Percentiles rank a stretch among this genome's conserved stretches.
These are phyloP conservation scores for Ambrosia artemisiifolia DNA, from an alignment of 129 eudicot species.

Conservation along the genomic window DNA sequence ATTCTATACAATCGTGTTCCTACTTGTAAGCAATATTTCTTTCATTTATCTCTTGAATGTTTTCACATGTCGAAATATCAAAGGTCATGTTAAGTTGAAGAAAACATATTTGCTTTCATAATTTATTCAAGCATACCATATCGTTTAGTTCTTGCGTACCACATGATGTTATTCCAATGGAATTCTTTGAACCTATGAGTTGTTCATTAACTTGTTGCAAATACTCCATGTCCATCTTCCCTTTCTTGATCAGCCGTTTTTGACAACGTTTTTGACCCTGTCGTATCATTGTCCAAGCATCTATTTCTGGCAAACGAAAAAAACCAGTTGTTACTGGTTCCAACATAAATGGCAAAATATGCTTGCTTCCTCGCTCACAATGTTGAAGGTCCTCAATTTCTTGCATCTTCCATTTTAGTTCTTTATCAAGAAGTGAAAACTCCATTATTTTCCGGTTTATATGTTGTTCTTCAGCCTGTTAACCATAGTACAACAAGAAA, in stretches of 20 bases:
- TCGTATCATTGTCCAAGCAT: background rate
- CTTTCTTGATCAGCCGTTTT: conserved; percentile 12
- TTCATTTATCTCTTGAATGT: too few relatives aligned
- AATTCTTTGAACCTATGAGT: background rate
- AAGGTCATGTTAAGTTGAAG: background rate
- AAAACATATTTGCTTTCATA: background rate
- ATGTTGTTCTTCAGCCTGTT: conserved; percentile 9
- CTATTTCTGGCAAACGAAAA: background rate
- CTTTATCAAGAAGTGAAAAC: background rate
- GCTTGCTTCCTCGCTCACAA: background rate
- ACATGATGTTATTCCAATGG: background rate
- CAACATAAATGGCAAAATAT: background rate
- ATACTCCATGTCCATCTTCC: conserved; percentile 8
- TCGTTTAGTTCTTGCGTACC: conserved; percentile 17
- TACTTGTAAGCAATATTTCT: too few relatives aligned
- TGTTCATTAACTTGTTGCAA: conserved; percentile 8
- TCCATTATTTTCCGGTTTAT: conserved; percentile 1
- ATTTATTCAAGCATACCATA: conserved; percentile 3
- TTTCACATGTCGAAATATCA: background rate
- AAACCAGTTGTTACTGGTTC: conserved; percentile 1
- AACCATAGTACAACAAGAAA: background rate
- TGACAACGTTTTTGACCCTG: conserved; percentile 13
- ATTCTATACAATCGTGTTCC: too few relatives aligned
- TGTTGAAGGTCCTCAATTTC: conserved; percentile 1
- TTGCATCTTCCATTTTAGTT: background rate